These are phyloP conservation scores for Fraxinus cuspidata DNA, from an alignment of 257 asterid genomes.

Conservation along the genomic window DNA sequence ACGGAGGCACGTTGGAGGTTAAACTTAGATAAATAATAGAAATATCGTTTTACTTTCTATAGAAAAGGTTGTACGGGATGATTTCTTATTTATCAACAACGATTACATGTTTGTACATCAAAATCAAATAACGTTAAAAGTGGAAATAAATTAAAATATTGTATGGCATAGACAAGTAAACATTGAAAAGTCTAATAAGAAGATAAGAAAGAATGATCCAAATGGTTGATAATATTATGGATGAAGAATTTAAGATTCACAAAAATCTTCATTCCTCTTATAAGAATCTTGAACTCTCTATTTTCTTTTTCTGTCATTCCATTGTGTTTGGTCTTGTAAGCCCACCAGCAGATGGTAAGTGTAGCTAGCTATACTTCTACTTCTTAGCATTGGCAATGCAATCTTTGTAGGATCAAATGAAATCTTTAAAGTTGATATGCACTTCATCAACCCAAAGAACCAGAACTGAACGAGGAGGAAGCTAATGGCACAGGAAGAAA, in stretches of 20 bases:
- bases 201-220: neutral
- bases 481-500: too few relatives aligned
- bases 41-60: too few relatives aligned
- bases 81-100: too few relatives aligned
- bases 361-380: neutral
- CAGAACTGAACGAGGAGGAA: too few relatives aligned
- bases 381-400: neutral
- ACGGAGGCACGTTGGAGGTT: too few relatives aligned
- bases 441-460: neutral
- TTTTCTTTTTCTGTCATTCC: neutral
- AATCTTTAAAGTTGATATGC: constrained; percentile 2
- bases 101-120: too few relatives aligned
- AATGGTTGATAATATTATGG: neutral
- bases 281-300: neutral
- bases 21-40: too few relatives aligned
- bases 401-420: neutral
- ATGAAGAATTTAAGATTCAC: neutral
- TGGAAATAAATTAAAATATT: too few relatives aligned
- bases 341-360: neutral
- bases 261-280: neutral
- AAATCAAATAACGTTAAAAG: too few relatives aligned
- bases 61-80: too few relatives aligned
- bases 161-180: neutral
- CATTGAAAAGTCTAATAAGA: neutral
- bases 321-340: constrained; percentile 3